These are phyloP conservation scores for Cladosporium sp. DNA, from an alignment of 2,329 filamentous ascomycete species.

Conservation along the genomic window DNA sequence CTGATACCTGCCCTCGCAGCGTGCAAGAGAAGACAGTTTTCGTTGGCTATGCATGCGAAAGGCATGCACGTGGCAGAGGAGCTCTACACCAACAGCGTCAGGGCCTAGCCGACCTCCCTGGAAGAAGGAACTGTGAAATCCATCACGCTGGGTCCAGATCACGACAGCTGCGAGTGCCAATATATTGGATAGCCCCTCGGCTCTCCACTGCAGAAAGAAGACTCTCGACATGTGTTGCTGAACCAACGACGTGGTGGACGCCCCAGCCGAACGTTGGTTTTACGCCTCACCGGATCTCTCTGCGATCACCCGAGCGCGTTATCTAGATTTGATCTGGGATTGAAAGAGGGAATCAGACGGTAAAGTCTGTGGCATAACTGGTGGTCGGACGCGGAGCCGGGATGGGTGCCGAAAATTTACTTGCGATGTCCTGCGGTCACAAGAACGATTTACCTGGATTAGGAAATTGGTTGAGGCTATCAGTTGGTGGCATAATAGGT, in stretches of 20 bases:
- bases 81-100: not conserved
- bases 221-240: not conserved
- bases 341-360: not conserved
- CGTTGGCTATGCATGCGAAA: conserved; percentile 74
- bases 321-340: not conserved
- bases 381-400: not conserved
- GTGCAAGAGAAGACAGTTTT: conserved; percentile 74
- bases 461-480: not conserved
- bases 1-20: conserved; percentile 15
- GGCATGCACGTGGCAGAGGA: conserved; percentile 25
- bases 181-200: not conserved
- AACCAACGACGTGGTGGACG: not conserved
- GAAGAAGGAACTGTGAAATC: not conserved
- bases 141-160: not conserved
- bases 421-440: not conserved
- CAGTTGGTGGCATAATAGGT: not conserved
- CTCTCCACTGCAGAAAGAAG: not conserved
- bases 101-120: not conserved
- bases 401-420: not conserved
- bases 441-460: no score
- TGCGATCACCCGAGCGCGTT: not conserved
- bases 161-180: not conserved
- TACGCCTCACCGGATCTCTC: not conserved
- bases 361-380: not conserved
- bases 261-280: not conserved